phyloP scores from a whole-genome alignment of 179 eudicot genomes.

The Gypsophila paniculata region DNA sequence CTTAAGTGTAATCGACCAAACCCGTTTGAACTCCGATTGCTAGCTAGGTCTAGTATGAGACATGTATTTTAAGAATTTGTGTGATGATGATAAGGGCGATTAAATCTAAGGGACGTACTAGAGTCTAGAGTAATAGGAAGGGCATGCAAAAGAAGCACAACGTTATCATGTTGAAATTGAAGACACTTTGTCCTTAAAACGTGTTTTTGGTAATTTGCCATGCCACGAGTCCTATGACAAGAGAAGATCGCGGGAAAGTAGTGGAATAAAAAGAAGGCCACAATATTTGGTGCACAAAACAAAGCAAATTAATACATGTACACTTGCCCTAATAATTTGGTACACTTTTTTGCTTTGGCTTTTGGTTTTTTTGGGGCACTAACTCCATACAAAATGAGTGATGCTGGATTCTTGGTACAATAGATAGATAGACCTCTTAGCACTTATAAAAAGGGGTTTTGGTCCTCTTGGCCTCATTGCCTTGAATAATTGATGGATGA shows the following conservation, averaged over 20 bases:
- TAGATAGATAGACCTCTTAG: slow-evolving; percentile 7
- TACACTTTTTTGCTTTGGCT: slow-evolving; percentile 4
- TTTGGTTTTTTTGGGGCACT: slow-evolving; percentile 18
- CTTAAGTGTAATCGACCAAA: no score
- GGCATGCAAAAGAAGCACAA: neutral
- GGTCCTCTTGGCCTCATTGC: slow-evolving; percentile 16
- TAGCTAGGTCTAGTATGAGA: no score
- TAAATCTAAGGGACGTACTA: no score
- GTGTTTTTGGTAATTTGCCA: neutral
- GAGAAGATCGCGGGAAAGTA: slow-evolving; percentile 9
- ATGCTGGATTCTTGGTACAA: neutral
- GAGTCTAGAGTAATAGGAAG: neutral
- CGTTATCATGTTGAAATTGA: neutral
- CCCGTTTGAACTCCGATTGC: no score
- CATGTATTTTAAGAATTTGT: neutral
- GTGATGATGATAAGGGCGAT: neutral
- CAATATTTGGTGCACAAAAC: slow-evolving; percentile 18
- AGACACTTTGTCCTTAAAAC: neutral
- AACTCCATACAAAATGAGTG: neutral
- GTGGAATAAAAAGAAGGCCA: neutral
- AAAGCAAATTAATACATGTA: slow-evolving; percentile 10
- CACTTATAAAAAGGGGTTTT: slow-evolving; percentile 13
- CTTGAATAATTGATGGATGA: slow-evolving; percentile 19
- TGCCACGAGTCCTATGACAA: slow-evolving; percentile 10
- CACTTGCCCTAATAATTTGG: slow-evolving; percentile 22